A percentile compares a stretch with the other conserved stretches of the same genome.
Conservation (phyloP, 345 rosid genomes). For the Ricinus communis region DNA sequence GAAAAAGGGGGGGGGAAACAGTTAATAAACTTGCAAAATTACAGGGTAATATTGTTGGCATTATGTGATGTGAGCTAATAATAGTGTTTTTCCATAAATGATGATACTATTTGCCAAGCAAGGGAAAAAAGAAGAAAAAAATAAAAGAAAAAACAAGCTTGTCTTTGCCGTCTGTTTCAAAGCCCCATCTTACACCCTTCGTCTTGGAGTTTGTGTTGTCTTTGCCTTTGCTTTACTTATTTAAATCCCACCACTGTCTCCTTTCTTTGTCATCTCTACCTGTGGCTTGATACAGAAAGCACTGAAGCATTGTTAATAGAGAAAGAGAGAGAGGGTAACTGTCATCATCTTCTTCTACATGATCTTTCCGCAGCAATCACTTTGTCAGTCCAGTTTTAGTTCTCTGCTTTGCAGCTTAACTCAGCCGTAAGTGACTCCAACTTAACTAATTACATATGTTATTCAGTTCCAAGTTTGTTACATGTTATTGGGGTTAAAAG, state of each 20-base stretch:
- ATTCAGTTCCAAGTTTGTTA: no score
- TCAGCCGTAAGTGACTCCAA: no score
- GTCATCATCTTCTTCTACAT: not conserved
- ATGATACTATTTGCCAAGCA: not conserved
- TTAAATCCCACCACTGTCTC: not conserved
- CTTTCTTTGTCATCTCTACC: no score
- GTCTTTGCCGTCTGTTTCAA: constrained; percentile 2
- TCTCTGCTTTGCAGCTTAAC: no score
- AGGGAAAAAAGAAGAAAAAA: no score
- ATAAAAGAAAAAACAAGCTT: no score
- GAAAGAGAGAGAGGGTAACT: no score
- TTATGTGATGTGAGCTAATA: not conserved
- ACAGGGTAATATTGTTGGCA: not conserved
- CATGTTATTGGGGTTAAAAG: no score
- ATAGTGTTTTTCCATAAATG: no score
- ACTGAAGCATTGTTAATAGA: not conserved
- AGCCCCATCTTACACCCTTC: not conserved
- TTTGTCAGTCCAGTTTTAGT: not conserved
- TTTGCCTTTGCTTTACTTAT: not conserved
- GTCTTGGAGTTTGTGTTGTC: not conserved
- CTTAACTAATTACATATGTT: no score
- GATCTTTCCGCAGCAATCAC: not conserved
- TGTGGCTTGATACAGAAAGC: not conserved
- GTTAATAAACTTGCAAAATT: not conserved
- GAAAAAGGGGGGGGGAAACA: no score